Evolutionary conservation across 371 early-diverging fungal genomes (phyloP).

Genomic region (Syncephalastrum racemosum): DNA sequence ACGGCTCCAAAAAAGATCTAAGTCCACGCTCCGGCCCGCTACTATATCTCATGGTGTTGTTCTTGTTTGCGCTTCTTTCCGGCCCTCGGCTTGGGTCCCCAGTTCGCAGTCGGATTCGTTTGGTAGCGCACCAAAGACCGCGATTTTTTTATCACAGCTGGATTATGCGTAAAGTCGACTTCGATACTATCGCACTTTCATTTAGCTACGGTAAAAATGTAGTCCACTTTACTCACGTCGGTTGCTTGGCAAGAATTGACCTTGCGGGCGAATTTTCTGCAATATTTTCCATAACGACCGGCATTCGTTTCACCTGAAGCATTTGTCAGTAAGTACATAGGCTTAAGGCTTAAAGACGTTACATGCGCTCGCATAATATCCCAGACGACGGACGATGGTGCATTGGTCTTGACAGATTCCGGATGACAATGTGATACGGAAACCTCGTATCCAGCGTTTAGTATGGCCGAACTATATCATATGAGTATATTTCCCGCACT

Average conservation of each 20-base stretch:
- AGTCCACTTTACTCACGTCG: slow-evolving; percentile 28
- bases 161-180: slow-evolving; percentile 70
- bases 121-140: slow-evolving; percentile 89
- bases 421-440: slow-evolving; percentile 90
- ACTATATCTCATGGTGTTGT: no score
- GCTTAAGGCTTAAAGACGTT: not conserved
- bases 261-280: slow-evolving; percentile 69
- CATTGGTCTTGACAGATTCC: slow-evolving; percentile 94
- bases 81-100: slow-evolving; percentile 93
- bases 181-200: slow-evolving; percentile 33
- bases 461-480: slow-evolving; percentile 78
- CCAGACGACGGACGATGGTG: slow-evolving; percentile 90
- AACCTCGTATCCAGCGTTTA: slow-evolving; percentile 90
- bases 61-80: slow-evolving; percentile 52
- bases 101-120: slow-evolving; percentile 88
- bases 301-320: slow-evolving; percentile 57
- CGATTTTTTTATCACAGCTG: slow-evolving; percentile 73
- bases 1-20: no score
- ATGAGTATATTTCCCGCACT: not conserved
- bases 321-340: not conserved
- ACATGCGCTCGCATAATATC: slow-evolving; percentile 74
- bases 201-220: not conserved
- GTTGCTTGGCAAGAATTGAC: slow-evolving; percentile 63
- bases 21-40: no score
- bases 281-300: slow-evolving; percentile 68